Conservation (phyloP, 371 early-diverging fungal genomes). For the Mortierella sp. region DNA sequence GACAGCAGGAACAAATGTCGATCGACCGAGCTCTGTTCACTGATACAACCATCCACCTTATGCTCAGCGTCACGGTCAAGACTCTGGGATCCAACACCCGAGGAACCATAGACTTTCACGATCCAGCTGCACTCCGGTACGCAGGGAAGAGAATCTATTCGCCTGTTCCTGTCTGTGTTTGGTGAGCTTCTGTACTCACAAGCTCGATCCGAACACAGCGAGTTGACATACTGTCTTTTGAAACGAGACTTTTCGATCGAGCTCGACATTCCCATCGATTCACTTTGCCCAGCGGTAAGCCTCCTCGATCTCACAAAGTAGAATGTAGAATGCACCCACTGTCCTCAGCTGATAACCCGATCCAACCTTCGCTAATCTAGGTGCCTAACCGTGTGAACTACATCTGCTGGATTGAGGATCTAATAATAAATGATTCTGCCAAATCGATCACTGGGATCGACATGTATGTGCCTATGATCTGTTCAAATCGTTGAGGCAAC, state of each 20-base stretch:
- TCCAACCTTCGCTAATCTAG: conserved; percentile 5
- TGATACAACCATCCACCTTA: not conserved
- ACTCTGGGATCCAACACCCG: not conserved
- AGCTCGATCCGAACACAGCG: conserved; percentile 2
- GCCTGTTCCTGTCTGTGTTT: too few relatives aligned
- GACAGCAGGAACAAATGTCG: not conserved
- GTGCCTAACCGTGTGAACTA: conserved; percentile 51
- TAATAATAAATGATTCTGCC: conserved; percentile 18
- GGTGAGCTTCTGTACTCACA: too few relatives aligned
- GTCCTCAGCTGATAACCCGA: not conserved
- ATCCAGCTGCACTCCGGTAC: conserved; percentile 42
- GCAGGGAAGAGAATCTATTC: too few relatives aligned
- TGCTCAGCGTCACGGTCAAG: conserved; percentile 16
- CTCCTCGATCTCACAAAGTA: too few relatives aligned
- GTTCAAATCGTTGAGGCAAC: too few relatives aligned
- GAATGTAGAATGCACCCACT: not conserved
- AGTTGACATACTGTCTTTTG: conserved; percentile 40
- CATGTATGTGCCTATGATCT: conserved; percentile 24
- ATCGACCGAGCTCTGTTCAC: not conserved
- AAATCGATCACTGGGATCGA: conserved; percentile 25
- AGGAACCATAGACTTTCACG: conserved; percentile 34
- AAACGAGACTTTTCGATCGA: conserved; percentile 39
- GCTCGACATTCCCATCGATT: conserved; percentile 42
- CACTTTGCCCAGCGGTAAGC: conserved; percentile 48
- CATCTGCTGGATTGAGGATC: conserved; percentile 47